Evolutionary conservation across 1,139 yeast genomes (phyloP), one percentile per base, ranked within the genome.

Genomic region (Candida gigantensis): DNA sequence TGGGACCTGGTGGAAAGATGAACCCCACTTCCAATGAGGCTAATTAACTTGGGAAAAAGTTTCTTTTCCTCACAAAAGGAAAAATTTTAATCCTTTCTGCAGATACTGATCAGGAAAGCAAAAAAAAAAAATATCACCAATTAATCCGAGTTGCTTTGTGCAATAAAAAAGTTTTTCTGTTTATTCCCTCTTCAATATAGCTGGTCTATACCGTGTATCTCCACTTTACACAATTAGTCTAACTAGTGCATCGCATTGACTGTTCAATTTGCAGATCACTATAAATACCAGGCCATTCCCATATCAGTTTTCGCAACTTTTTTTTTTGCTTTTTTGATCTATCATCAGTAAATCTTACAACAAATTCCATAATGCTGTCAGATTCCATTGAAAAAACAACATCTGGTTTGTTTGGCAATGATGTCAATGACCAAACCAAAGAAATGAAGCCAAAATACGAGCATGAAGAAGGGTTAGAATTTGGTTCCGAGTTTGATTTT

Each of bases 401-500:
- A 9, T n/a, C 19, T n/a, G 40, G 24, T 11, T 10, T 29, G 18
- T 35, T 35, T 27, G 32, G 17, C 3, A 35, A 36, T 16, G 30
- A 32, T 8, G 28, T 28, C 7, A 27, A 31, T 23, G 20, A 28
- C 12, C 30, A 34, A 10, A 29, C 29, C 23, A 35, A 36, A 20
- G 40, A 34, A 30, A 31, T 13, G 25, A 39, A 39, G 12, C 33
- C 36, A n/a, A 34, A 36, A 25, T 24, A 32, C n/a, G 40, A 37
- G 17, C 36, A 39, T 25, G 39, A 36, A 11, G 40, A 36, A 33
- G 37, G 30, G 32, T 32, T 24, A 28, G 51, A 49, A 25, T 34
- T 46, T 12, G 54, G 52, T 18, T 32, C 37, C n/a, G 40, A 48
- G 20, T 52, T 52, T 39, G 48, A 60, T 43, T 51, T 59, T 37